Base-by-base conservation (phyloP, 805 yeast species). In the Ogataea saltuana region DNA sequence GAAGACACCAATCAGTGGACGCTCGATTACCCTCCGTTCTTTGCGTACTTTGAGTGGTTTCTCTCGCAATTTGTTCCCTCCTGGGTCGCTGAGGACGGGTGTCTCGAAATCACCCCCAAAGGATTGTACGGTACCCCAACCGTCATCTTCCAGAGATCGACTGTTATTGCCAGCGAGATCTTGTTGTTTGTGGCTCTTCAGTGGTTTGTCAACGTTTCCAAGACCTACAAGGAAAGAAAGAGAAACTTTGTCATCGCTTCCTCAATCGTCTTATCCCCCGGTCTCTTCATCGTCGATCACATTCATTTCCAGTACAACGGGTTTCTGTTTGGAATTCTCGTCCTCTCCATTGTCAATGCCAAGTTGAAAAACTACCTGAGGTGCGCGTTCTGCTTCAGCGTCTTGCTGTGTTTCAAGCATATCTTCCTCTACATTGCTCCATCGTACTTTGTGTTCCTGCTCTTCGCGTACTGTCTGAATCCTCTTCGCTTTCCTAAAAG, bases 221-320 rank as follows among this genome's bases (percentile, higher is more conserved):
- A 30, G 2, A 53, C 64, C 4, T 46, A 51, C 3, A 59, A 63
- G 9, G 65, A 68, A 27, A 64, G 69, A 19, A 73, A 71, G 49
- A 65, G 81, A 35, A 75, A 84, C 19, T 83, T 80, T 64, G 91
- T 88, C 3, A 79, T 85, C 30, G 91, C 95, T 0, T 78, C 89
- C 13, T 83, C 96, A 23, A 74, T 93, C 19, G 86, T 82, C 4
- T 68, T 93, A 12, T 85, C 95, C 0, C 99, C 99, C 0, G 97
- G 96, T 0, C 71, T 95, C 53, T 68, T 93, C 49, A 80, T 93
- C 17, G 83, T 93, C 39, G 99, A 93, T 62, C 97, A 91, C 63
- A 87, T 93, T 25, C 99, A 93, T 63, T 93, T 93, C 72, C 99
- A 93, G 69, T 93, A 93, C 64, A 93, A 93, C 63, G 97, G 97